Base-by-base conservation (phyloP, 2,329 filamentous ascomycete species). In the Chalara sp. region DNA sequence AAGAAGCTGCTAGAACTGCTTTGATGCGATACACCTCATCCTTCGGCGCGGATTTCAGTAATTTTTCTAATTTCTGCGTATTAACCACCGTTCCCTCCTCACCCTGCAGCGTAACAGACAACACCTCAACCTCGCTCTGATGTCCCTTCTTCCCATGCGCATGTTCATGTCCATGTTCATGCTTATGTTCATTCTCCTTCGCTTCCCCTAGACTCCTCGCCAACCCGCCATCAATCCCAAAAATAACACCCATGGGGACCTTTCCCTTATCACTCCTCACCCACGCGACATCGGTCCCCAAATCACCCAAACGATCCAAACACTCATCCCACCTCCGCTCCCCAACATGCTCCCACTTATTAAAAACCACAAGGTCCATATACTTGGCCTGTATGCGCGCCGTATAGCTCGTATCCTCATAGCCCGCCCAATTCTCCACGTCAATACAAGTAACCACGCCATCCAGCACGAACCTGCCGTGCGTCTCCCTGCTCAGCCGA, bases 1-100 rank as follows among this genome's bases (percentile, higher is more conserved):
- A 65, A 0, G 74, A 70, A 2, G 77, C 72, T 1, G 75, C 74
- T 10, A 81, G 61, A 7, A 81, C 71, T 8, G 80, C 88, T 68
- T 99, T 99, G 67, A 99, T 97, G 50, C 93, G 83, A 70, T 97
- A 99, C 7, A 95, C 82, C 65, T 97, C 91, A 58, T 99, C 93
- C 65, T 95, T 96, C 1, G 90, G 87, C 0, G 92, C 87, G 0
- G 80, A 70, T 44, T 76, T 74, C 32, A 97, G 76, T 2, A 97
- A 72, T 7, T 72, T 71, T 51, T 83, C 74, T 6, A 96, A 76
- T 56, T 85, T 76, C 50, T 81, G 74, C 0, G 82, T 73, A 32
- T 82, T 76, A 29, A 81, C 72, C 12, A 70, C 66, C 1, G 68
- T 68, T 37, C 58, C 56, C 40, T 56, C 62, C 12, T 67, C 58